Evolutionary conservation across 192 early-diverging fungal genomes (phyloP), one percentile per base, ranked within the genome.

Genomic region (Backusella sp.): DNA sequence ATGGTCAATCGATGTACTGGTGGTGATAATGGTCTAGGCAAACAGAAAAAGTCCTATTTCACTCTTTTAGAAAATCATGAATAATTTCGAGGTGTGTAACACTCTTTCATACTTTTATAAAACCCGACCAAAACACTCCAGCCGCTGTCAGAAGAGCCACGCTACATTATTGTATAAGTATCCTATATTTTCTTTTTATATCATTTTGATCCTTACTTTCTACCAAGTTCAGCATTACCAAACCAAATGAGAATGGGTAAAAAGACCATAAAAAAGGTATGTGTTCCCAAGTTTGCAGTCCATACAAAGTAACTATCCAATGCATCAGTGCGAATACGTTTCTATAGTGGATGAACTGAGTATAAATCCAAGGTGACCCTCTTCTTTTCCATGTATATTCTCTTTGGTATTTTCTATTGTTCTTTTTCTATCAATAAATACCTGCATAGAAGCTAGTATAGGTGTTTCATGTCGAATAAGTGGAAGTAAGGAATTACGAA

Each of bases 221-320:
- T 80, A 30, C 88, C 90, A 75, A 92, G 85, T 74, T 83, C 73
- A n/a, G 89, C 85, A 62, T 89, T 86, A 28, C 92, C 92, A 68
- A 94, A 93, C 86, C 93, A 92, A 76, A 96, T 95, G 32, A 95
- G 81, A 28, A 92, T 81, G 14, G 96, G 96, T 19, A 96, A 79
- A 35, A 90, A 84, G 15, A 94, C 79, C 84, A 98, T 85, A 81
- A 96, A 98, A 73, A 95, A 95, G 19, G 91, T 90, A 73, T 96
- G 96, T 49, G 93, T 95, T 11, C 96, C 96, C 9, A 96, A 88
- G 83, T 91, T 90, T 3, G 92, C 89, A 11, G 92, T 90, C 79
- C 84, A 86, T 21, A 90, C 77, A 75, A 95, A 94, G 71, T 91
- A 84, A 8, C 62, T 79, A 76, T 95, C 94, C 35, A 93, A 66